Evolutionary conservation across 192 early-diverging fungal genomes (phyloP).

Genomic region (Entomortierella parvispora): DNA sequence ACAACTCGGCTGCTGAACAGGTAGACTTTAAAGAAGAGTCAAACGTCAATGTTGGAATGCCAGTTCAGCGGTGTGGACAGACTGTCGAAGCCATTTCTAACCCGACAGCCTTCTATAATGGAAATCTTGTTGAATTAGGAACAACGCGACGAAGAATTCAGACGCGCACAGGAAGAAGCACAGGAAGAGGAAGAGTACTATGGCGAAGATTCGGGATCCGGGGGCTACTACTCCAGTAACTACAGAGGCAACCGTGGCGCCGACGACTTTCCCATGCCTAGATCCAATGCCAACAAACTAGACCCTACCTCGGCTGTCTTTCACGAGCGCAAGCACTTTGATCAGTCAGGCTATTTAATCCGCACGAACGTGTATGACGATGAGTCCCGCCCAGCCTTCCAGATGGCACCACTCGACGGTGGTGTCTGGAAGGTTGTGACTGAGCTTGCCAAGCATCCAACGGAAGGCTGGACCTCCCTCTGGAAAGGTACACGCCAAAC

Average conservation of each 20-base stretch:
- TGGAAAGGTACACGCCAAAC: slow-evolving; percentile 61
- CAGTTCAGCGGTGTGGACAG: too few species aligned
- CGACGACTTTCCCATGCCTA: slow-evolving; percentile 37
- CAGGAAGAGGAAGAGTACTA: slow-evolving; percentile 46
- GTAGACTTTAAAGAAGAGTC: not conserved
- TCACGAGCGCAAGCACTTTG: not conserved
- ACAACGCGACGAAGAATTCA: slow-evolving; percentile 38
- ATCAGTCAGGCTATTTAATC: slow-evolving; percentile 72
- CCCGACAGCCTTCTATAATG: too few species aligned
- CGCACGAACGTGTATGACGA: slow-evolving; percentile 61
- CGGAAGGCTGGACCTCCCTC: slow-evolving; percentile 68
- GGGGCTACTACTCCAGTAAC: slow-evolving; percentile 31
- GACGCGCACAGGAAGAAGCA: slow-evolving; percentile 24
- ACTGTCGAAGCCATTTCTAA: too few species aligned
- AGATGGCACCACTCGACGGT: slow-evolving; percentile 67
- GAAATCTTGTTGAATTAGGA: slow-evolving; percentile 18
- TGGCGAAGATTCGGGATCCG: slow-evolving; percentile 16
- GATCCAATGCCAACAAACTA: slow-evolving; percentile 36
- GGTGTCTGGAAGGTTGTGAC: slow-evolving; percentile 69
- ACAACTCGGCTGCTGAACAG: not conserved
- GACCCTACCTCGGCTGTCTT: slow-evolving; percentile 60
- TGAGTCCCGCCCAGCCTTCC: slow-evolving; percentile 65
- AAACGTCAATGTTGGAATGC: too few species aligned
- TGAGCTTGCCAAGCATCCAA: slow-evolving; percentile 65
- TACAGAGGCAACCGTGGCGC: slow-evolving; percentile 29